These are phyloP conservation scores for Saccharomycopsis javanensis DNA, from an alignment of 805 yeast genomes.

Conservation along the genomic window DNA sequence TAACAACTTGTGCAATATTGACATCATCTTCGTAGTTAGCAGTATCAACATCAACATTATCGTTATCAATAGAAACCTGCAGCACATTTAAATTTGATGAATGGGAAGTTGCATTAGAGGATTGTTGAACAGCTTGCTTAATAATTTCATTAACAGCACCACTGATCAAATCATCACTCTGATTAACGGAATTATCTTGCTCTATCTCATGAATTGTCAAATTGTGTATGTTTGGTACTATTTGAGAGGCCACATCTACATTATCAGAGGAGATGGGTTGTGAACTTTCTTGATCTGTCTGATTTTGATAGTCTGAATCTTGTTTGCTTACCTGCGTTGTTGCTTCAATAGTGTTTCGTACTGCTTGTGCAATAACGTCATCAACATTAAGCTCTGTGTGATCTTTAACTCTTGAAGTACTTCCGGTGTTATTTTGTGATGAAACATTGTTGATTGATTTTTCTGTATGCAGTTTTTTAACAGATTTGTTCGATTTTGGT, in stretches of 20 bases:
- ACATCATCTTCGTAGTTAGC: not conserved
- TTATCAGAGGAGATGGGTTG: not conserved
- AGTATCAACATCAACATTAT: not conserved
- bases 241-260: not conserved
- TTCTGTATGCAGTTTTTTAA: not conserved
- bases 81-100: not conserved
- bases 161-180: constrained; percentile 11
- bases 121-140: not conserved
- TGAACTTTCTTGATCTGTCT: not conserved
- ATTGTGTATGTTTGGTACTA: not conserved
- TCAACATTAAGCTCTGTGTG: not conserved
- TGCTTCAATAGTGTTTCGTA: not conserved
- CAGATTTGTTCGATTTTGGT: not conserved
- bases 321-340: not conserved
- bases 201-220: too few relatives aligned
- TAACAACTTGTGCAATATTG: not conserved
- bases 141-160: constrained; percentile 16
- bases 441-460: not conserved
- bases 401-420: not conserved
- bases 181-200: not conserved
- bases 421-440: not conserved
- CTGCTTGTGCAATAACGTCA: not conserved
- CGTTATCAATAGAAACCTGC: not conserved
- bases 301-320: not conserved
- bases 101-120: constrained; percentile 3